phyloP scores from a whole-genome alignment of 139 green algal species.

The Pseudopediastrum boryanum region DNA sequence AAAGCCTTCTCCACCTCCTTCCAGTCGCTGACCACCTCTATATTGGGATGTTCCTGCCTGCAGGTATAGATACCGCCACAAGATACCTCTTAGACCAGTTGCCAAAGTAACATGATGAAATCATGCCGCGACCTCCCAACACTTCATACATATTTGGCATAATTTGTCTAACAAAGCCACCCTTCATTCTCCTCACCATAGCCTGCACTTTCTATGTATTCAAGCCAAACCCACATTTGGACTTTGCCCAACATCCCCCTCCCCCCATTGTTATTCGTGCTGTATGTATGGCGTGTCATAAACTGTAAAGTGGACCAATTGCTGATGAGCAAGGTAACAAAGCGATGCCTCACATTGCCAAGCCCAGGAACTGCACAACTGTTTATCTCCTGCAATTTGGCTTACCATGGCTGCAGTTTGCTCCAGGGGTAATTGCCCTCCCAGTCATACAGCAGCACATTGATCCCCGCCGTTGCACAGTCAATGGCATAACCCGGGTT shows the following conservation, averaged over 20 bases:
- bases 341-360: not conserved
- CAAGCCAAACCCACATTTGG: too few species aligned
- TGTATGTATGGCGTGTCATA: not conserved
- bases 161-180: not conserved
- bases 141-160: not conserved
- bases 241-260: not conserved
- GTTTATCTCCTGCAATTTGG: not conserved
- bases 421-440: constrained; percentile 86
- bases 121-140: not conserved
- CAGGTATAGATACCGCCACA: not conserved
- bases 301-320: not conserved
- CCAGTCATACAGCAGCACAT: constrained; percentile 95
- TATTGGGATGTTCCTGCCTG: constrained; percentile 57
- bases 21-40: constrained; percentile 71
- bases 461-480: constrained; percentile 83
- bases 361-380: not conserved
- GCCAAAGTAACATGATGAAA: not conserved
- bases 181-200: not conserved
- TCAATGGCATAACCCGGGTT: constrained; percentile 92
- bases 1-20: constrained; percentile 63
- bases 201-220: not conserved
- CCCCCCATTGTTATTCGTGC: not conserved
- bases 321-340: not conserved
- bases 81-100: not conserved
- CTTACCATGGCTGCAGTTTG: constrained; percentile 61